Base-by-base conservation (phyloP, 2,329 filamentous ascomycete species). In the Sporothrix luriei region DNA sequence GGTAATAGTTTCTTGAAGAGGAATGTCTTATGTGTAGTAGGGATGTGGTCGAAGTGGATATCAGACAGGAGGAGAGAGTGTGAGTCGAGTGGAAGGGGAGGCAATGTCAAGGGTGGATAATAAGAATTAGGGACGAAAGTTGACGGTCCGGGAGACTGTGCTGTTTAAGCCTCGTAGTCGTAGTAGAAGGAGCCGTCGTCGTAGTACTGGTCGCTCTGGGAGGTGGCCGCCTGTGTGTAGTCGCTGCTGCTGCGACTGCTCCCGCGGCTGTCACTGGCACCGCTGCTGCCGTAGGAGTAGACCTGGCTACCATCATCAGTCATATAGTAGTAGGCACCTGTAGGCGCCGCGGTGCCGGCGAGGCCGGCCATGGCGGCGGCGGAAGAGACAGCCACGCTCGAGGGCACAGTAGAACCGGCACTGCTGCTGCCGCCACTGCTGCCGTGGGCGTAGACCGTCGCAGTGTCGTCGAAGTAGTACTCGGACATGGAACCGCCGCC, bases 191-290 rank as follows among this genome's bases (percentile, higher is more conserved):
- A 65, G 13, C 68, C 52, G 26, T 71, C 68, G 61, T 70, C 68
- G 67, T 70, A 73, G 33, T 62, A 68, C 14, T 65, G 61, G 26
- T 71, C 69, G 5, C 70, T 65, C 13, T 61, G 40, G n/a, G 43
- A 19, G 1, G 57, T 38, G 5, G 61, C 16, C 26, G 66, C n/a
- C 13, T 70, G 54, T 14, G 69, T 51, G 21, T 43, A 72, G 68
- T 73, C 71, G 52, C 68, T 69, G 68, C 71, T 70, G 70, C 68
- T 71, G 38, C 71, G 65, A 66, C 67, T 71, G 69, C 72, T 70
- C 29, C 48, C 38, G 7, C 43, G 52, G 16, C 46, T 51, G 38
- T 13, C 62, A 19, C 46, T 51, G 2, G 26, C 46, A 40, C 52
- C 65, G 21, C 48, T 54, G 51, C 48, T 64, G 69, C 51, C 62